Evolutionary conservation across 1,284 basidiomycete species (phyloP), one percentile per base, ranked within the genome.

Genomic region (Ustilago cynodontis): DNA sequence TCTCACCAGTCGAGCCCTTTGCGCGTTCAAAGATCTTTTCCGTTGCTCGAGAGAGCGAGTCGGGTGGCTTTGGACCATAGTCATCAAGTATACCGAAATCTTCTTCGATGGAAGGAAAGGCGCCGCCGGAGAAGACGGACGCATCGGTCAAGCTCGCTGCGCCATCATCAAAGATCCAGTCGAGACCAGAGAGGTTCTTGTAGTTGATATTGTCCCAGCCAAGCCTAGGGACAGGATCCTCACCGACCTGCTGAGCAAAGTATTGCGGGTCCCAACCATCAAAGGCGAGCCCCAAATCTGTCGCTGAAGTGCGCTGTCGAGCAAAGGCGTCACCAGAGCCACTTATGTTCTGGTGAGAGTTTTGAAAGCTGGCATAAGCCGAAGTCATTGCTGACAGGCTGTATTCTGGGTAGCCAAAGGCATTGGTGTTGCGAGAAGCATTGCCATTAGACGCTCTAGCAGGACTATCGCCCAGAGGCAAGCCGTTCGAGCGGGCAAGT

Each of bases 131-230:
- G n/a, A 65, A 47, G 14, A 56, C 53, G 8, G 62, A 55, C 10
- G 62, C 58, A 24, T 65, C 62, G 5, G 54, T 59, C 35, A 52
- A 20, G 16, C 55, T 65, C n/a, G 50, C 62, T 16, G 54, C 49
- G n/a, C 49, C 37, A n/a, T 65, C 62, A 7, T 65, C 62, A 18
- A 65, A 65, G 29, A 65, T 57, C 62, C 62, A 65, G 50, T 65
- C 62, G n/a, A 65, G 62, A 39, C 62, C 53, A 18, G 62, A 60
- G 31, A 65, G 50, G 41, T 58, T 58, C 43, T 58, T 58, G 56
- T 58, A 58, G 5, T 39, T 58, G 56, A 58, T 41, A 29, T 41
- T 47, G 43, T 58, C 43, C 56, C 56, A 58, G 4, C 43, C 56
- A 31, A 58, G 43, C 11, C 41, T 45, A 9, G 26, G 41, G 13